Evolutionary conservation across 106 monocot species (phyloP), one percentile per base, ranked within the genome.

Genomic region (Vanilla planifolia): DNA sequence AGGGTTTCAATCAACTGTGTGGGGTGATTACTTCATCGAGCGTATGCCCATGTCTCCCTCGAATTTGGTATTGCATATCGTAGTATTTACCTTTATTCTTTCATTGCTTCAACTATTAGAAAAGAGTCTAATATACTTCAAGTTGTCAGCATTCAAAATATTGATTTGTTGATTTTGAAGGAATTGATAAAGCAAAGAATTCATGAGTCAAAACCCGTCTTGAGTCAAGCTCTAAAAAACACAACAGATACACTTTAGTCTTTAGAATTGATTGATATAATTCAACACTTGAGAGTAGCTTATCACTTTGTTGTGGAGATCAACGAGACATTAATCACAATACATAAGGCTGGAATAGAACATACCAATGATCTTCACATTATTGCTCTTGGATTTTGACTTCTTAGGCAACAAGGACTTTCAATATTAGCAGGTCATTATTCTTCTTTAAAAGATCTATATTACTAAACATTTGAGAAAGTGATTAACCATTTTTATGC

Each of bases 231-330:
- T 4, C 47, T 47, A 6, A 47, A n/a, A 47, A 22, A 47, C 47
- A 8, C 20, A 20, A 47, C 0, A 1, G 47, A 47, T 47, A 17
- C 5, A 20, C 20, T 47, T 17, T 9, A 7, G 22, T 47, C 47
- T 47, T 8, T 47, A 47, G 26, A 55, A 8, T 22, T 77, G 34
- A 56, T 77, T 6, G 77, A 72, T 34, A n/a, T 68, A 52, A 26
- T 78, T 1, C 67, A 78, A 14, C 67, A 32, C 22, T 59, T 73
- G 0, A 68, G 73, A 11, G 28, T 73, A 1, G 58, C 19, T 20
- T 73, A 78, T 36, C 73, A 68, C 26, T 78, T 78, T 23, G 41
- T 51, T 48, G n/a, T 67, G 20, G 73, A 78, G 60, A 67, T 67
- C 3, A 17, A 46, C 5, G 29, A 30, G 3, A 44, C 57, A 11